Conservation (phyloP, 2,329 filamentous ascomycete species). For the Clarireedia sp. region DNA sequence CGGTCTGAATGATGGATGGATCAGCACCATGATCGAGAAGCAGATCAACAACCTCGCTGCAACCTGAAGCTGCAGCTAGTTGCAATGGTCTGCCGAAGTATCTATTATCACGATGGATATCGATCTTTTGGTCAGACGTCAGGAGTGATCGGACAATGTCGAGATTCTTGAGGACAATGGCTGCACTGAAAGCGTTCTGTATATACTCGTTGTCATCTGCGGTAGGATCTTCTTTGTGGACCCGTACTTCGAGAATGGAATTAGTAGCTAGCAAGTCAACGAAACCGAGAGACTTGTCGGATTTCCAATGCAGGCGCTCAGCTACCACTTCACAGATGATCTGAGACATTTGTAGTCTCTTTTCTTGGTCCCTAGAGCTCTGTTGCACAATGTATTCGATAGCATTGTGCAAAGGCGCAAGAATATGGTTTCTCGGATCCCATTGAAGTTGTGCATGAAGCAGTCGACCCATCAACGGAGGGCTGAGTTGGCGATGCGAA, state of each 20-base stretch:
- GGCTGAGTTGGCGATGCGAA: not conserved
- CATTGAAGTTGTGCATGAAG: not conserved
- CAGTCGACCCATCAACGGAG: not conserved
- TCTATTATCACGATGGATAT: not conserved
- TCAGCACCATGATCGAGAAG: not conserved
- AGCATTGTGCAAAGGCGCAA: not conserved
- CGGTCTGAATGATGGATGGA: not conserved
- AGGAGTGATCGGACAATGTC: not conserved
- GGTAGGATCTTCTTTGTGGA: not conserved
- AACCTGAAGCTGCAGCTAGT: not conserved
- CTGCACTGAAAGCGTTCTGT: not conserved
- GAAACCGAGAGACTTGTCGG: not conserved
- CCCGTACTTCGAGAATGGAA: too few relatives aligned
- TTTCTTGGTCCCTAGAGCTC: not conserved
- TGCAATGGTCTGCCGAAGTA: not conserved
- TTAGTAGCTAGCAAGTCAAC: too few relatives aligned
- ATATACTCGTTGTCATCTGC: not conserved
- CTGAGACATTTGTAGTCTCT: not conserved
- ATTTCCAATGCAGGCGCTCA: not conserved
- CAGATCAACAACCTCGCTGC: not conserved
- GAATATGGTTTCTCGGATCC: not conserved
- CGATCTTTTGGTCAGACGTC: not conserved
- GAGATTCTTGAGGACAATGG: not conserved
- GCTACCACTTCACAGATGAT: not conserved
- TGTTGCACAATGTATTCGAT: not conserved